Evolutionary conservation across 1,284 basidiomycete species (phyloP).

Genomic region (Tilletia caries): DNA sequence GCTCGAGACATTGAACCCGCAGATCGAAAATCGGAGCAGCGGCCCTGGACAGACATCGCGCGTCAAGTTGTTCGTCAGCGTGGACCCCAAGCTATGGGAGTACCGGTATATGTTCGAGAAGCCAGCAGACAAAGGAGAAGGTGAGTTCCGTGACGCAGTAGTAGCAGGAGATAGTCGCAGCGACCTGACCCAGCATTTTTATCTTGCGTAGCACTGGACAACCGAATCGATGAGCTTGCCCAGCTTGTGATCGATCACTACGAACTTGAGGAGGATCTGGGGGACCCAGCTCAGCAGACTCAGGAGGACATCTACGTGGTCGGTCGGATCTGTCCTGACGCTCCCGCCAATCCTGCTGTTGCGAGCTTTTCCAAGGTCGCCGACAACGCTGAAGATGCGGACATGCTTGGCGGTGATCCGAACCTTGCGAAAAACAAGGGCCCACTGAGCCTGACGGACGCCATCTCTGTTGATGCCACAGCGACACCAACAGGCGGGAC

Average conservation of each 20-base stretch:
- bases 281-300: slow-evolving; percentile 36
- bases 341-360: slow-evolving; percentile 21
- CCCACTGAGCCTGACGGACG: neutral
- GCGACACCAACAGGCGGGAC: neutral
- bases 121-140: slow-evolving; percentile 38
- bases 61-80: slow-evolving; percentile 45
- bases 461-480: slow-evolving; percentile 2
- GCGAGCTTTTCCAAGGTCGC: neutral
- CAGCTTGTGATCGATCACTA: slow-evolving; percentile 37
- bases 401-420: neutral
- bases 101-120: slow-evolving; percentile 52
- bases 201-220: slow-evolving; percentile 32
- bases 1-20: slow-evolving; percentile 40
- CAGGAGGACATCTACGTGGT: slow-evolving; percentile 49
- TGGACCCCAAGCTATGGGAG: slow-evolving; percentile 44
- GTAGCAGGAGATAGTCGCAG: neutral
- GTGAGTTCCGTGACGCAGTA: slow-evolving; percentile 16
- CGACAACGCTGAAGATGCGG: slow-evolving; percentile 8
- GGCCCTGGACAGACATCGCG: slow-evolving; percentile 17
- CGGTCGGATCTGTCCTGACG: slow-evolving; percentile 34
- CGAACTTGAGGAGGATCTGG: slow-evolving; percentile 31
- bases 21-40: slow-evolving; percentile 16
- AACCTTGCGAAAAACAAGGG: neutral
- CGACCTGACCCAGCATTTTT: neutral
- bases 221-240: slow-evolving; percentile 40